A percentile compares a stretch with the other conserved stretches of the same genome.
Conservation (phyloP, 129 eudicot species). For the Tanacetum coccineum region DNA sequence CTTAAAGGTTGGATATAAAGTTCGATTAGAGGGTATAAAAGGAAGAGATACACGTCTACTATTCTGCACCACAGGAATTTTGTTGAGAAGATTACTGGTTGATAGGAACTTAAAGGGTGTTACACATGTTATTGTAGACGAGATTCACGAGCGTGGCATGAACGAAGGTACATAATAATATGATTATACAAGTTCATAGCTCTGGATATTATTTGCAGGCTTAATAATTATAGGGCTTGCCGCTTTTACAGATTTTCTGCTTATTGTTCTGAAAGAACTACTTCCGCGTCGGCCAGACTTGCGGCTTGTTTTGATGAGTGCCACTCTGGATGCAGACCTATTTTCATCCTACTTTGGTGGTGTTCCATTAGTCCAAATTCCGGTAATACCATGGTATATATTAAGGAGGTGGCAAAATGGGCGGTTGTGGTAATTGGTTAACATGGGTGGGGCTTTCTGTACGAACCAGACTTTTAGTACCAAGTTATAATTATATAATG, state of each 20-base stretch:
- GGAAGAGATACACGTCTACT: conserved; percentile 93
- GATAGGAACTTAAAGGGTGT: conserved; percentile 86
- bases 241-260: conserved; percentile 74
- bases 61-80: conserved; percentile 93
- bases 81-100: conserved; percentile 75
- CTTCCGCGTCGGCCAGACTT: conserved; percentile 93
- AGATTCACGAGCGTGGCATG: conserved; percentile 99
- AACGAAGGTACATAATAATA: conserved; percentile 70
- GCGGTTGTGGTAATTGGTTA: background rate
- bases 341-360: conserved; percentile 93
- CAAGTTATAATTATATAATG: background rate
- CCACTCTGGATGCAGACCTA: conserved; percentile 91
- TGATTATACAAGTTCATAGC: conserved; percentile 5
- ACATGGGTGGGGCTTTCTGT: background rate
- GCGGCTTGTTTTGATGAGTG: conserved; percentile 94
- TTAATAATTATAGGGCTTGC: conserved; percentile 16
- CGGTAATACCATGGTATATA: conserved; percentile 40
- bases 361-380: conserved; percentile 74
- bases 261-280: conserved; percentile 83
- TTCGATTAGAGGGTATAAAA: conserved; percentile 91
- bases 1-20: conserved; percentile 89
- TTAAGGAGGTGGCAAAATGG: conserved; percentile 1
- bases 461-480: too few species aligned
- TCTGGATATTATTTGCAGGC: conserved; percentile 6
- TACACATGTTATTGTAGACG: conserved; percentile 93